phyloP scores from a whole-genome alignment of 169 alveolate genomes.

The Fabrea salina region DNA sequence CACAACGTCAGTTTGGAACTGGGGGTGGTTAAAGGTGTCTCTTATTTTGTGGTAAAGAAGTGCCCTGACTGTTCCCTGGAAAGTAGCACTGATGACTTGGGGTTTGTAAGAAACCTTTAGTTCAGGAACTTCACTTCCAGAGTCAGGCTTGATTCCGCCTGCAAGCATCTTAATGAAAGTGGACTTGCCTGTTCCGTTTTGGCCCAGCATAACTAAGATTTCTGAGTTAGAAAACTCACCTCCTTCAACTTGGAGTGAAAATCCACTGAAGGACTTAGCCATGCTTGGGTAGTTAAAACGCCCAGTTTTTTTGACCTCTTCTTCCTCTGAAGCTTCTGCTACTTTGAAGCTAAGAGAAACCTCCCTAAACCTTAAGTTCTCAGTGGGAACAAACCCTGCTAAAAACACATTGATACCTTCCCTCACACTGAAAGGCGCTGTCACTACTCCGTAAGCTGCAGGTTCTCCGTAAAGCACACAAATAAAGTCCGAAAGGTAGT shows the following conservation, averaged over 20 bases:
- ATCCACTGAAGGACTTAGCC: slow-evolving; percentile 53
- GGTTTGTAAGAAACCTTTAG: slow-evolving; percentile 97
- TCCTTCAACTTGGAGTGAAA: slow-evolving; percentile 73
- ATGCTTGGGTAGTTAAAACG: slow-evolving; percentile 75
- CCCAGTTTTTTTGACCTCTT: slow-evolving; percentile 7
- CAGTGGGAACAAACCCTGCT: slow-evolving; percentile 99
- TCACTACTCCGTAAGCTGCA: slow-evolving; percentile 99
- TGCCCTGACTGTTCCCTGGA: slow-evolving; percentile 96
- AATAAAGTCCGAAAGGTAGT: slow-evolving; percentile 97
- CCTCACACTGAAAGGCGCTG: slow-evolving; percentile 98
- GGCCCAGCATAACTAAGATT: slow-evolving; percentile 97
- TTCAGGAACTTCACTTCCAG: slow-evolving; percentile 87
- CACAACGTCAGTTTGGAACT: slow-evolving; percentile 95
- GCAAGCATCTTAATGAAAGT: slow-evolving; percentile 97
- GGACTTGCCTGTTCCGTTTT: slow-evolving; percentile 99
- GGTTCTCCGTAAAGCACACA: slow-evolving; percentile 99
- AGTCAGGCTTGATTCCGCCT: slow-evolving; percentile 93
- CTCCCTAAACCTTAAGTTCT: slow-evolving; percentile 98
- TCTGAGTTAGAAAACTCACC: slow-evolving; percentile 96
- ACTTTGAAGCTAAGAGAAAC: slow-evolving; percentile 93
- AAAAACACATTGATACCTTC: slow-evolving; percentile 98
- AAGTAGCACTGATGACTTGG: slow-evolving; percentile 96
- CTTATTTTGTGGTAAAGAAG: slow-evolving; percentile 89
- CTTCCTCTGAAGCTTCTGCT: slow-evolving; percentile 48
- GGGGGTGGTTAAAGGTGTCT: slow-evolving; percentile 89